Percentiles rank a stretch among this genome's conserved stretches.
Conservation (phyloP, 108 stramenopile genomes). For the Aurantiochytrium sp. region DNA sequence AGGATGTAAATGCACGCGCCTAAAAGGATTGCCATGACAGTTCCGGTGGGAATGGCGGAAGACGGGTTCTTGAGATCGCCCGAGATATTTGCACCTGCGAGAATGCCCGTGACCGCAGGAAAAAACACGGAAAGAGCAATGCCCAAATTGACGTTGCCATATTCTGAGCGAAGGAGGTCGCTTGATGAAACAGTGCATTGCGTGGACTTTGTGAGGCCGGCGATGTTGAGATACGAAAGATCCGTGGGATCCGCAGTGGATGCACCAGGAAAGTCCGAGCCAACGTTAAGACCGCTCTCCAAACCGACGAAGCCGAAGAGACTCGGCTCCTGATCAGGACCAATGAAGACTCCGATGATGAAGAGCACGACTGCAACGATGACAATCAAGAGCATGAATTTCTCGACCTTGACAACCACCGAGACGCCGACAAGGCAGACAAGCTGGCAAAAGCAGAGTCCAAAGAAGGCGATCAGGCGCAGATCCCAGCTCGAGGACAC, state of each 20-base stretch:
- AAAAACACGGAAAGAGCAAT: conserved; percentile 55
- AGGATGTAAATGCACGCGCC: conserved; percentile 38
- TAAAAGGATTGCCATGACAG: conserved; percentile 32
- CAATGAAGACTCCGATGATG: neutral
- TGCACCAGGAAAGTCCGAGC: neutral
- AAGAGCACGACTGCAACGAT: neutral
- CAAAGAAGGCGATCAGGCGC: neutral
- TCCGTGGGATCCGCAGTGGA: neutral
- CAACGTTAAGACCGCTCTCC: neutral
- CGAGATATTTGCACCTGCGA: conserved; percentile 55
- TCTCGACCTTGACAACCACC: neutral
- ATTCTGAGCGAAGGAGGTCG: neutral
- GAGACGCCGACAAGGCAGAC: neutral
- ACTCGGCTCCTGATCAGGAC: neutral
- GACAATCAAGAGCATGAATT: neutral
- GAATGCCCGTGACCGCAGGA: conserved; percentile 64
- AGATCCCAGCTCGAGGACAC: neutral
- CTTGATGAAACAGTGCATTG: neutral
- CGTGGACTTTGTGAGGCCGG: neutral
- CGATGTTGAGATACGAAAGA: neutral
- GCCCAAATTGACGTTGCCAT: neutral
- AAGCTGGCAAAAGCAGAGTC: neutral
- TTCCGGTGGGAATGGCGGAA: conserved; percentile 57
- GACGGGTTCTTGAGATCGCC: conserved; percentile 55
- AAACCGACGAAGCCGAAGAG: neutral